These are phyloP conservation scores for Russula compacta DNA, from an alignment of 768 basidiomycete species.

Conservation along the genomic window DNA sequence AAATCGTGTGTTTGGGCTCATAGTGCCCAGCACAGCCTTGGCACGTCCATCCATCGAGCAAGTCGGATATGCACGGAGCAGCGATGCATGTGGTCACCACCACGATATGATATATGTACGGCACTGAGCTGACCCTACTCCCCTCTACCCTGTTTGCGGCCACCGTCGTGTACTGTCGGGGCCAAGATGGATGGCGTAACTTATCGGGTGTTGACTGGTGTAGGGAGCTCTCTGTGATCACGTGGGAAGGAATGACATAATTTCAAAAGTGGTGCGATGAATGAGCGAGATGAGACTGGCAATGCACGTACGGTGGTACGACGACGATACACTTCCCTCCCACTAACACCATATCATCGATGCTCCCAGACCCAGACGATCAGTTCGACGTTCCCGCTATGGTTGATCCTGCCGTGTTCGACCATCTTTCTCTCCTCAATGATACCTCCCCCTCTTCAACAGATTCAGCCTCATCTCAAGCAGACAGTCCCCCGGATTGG, in stretches of 20 bases:
- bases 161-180: not conserved
- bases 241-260: not conserved
- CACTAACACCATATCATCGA: not conserved
- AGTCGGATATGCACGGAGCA: not conserved
- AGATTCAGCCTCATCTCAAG: slow-evolving; percentile 8
- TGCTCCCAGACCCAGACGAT: not conserved
- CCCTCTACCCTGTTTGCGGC: not conserved
- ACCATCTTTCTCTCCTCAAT: not conserved
- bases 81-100: too few relatives aligned
- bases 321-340: not conserved
- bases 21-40: not conserved
- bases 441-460: slow-evolving; percentile 7
- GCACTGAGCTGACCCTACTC: not conserved
- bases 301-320: not conserved
- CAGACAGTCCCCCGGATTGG: slow-evolving; percentile 20
- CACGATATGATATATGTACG: too few relatives aligned
- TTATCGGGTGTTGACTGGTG: too few relatives aligned
- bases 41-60: not conserved
- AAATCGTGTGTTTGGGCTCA: not conserved
- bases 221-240: not conserved
- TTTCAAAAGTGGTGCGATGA: not conserved
- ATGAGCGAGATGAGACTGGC: too few relatives aligned
- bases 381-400: slow-evolving; percentile 8
- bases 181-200: too few relatives aligned
- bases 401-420: not conserved